Evolutionary conservation across 306 rosid species (phyloP), one percentile per base, ranked within the genome.

Genomic region (Begonia fuchsioides): DNA sequence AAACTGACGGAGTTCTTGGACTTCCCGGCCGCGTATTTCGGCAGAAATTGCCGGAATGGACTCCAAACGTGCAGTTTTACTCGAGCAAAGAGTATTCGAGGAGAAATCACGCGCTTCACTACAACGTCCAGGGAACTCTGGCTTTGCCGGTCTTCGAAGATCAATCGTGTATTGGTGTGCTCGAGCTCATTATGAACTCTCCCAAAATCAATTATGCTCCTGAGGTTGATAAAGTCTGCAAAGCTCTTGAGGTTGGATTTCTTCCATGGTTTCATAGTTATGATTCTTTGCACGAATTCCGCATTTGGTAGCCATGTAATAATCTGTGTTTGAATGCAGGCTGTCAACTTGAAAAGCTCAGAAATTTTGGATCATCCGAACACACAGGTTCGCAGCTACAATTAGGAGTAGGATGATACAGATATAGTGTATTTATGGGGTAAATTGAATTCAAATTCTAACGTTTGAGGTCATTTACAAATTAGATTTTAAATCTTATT

Each of bases 111-210:
- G 95, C 95, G 43, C 74, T 70, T 55, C 68, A 66, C 57, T 77
- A 66, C 66, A 75, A 84, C 66, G 95, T 84, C 50, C 83, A 72
- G 13, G 95, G 95, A 56, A 68, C 70, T 58, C 64, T 84, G 69
- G 95, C 95, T 13, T 38, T 84, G 61, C 95, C 95, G 5, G 67
- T 84, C 57, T 80, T 80, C 73, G 92, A 84, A 63, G 79, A 76
- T 6, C 77, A 66, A 68, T 72, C 81, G 35, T 84, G 92, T 64
- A 65, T 80, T 52, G 95, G 76, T 56, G 95, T 84, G 9, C 54
- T 84, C 60, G 95, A 84, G 75, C 69, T 84, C 64, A 77, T 84
- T 52, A 75, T 77, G 92, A 84, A 75, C 63, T 68, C 93, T 12
- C 71, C 60, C 39, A 80, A 68, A 77, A 68, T 80, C 63, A 74